Percentiles rank a stretch among this genome's conserved stretches.
phyloP scores from a whole-genome alignment of 1,284 basidiomycete genomes.

The Pseudozyma flocculosa region DNA sequence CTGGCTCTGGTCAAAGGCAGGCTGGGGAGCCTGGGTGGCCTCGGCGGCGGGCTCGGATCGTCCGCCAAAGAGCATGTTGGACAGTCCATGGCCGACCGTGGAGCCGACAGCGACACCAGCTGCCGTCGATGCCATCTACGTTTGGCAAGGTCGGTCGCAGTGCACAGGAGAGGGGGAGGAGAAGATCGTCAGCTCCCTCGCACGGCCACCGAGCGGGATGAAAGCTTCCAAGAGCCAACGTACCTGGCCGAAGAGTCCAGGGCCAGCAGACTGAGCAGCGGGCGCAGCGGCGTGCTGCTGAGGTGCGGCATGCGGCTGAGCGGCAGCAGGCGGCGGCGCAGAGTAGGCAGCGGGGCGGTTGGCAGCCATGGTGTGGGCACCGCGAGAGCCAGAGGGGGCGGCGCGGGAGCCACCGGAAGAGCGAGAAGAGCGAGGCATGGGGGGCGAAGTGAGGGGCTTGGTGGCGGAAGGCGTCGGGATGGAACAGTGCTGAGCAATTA shows the following conservation, averaged over 20 bases:
- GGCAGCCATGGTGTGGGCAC: conserved; percentile 54
- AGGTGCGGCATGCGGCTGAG: conserved; percentile 6
- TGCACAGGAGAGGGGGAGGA: background rate
- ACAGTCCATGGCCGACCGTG: conserved; percentile 77
- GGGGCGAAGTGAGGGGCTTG: conserved; percentile 1
- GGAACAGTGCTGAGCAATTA: too few relatives aligned
- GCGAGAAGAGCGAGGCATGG: conserved; percentile 54
- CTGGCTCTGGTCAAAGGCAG: conserved; percentile 20
- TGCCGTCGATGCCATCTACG: conserved; percentile 79
- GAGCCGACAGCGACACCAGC: conserved; percentile 82
- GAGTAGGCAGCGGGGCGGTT: background rate
- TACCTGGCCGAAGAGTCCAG: conserved; percentile 52
- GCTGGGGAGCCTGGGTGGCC: conserved; percentile 26
- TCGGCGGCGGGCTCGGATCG: conserved; percentile 59
- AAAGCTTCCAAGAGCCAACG: too few relatives aligned
- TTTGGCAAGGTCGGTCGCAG: too few relatives aligned
- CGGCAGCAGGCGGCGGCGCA: too few relatives aligned
- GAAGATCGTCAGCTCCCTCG: too few relatives aligned
- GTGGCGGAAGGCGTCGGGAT: too few relatives aligned
- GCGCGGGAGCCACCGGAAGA: conserved; percentile 40
- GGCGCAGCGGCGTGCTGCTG: conserved; percentile 20
- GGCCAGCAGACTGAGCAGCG: conserved; percentile 15
- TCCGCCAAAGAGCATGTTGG: conserved; percentile 79
- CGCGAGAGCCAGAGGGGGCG: conserved; percentile 48
- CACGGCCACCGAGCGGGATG: too few relatives aligned